Evolutionary conservation across 371 early-diverging fungal genomes (phyloP).

Genomic region (Syncephalastrum racemosum): DNA sequence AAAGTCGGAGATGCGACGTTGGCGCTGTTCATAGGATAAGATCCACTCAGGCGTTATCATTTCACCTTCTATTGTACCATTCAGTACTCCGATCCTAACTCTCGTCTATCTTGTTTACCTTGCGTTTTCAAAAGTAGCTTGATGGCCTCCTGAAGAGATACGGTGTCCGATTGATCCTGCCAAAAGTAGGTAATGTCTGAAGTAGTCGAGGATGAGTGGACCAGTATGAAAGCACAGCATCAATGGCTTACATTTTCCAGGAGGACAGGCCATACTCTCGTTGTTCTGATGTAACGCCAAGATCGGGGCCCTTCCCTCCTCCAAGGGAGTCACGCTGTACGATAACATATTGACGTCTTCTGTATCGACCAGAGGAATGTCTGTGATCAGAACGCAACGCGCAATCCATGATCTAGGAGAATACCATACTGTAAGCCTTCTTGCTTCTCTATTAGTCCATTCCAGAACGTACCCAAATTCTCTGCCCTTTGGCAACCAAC

Average conservation of each 20-base stretch:
- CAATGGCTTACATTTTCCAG: constrained; percentile 54
- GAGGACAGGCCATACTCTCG: constrained; percentile 66
- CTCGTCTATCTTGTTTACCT: no score
- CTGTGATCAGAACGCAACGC: constrained; percentile 53
- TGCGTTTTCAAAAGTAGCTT: no score
- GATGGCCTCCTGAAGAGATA: no score
- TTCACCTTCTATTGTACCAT: no score
- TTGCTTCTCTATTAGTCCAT: not conserved
- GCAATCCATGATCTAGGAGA: constrained; percentile 43
- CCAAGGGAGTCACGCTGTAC: constrained; percentile 38
- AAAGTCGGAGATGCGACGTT: constrained; percentile 17
- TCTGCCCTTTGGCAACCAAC: constrained; percentile 32
- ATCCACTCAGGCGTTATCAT: no score
- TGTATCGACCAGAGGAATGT: constrained; percentile 36
- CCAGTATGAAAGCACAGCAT: not conserved
- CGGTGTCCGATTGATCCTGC: no score
- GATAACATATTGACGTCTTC: constrained; percentile 29
- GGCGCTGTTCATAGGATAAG: constrained; percentile 49
- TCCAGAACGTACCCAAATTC: constrained; percentile 21
- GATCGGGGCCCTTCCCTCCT: constrained; percentile 24
- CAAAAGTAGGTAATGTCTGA: no score
- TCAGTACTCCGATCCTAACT: no score
- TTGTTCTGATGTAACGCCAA: constrained; percentile 55
- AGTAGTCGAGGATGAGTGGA: not conserved
- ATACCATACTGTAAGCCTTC: constrained; percentile 5